Percentiles rank a stretch among this genome's conserved stretches.
Evolutionary conservation across 805 yeast species (phyloP).

Genomic region (Teunomyces funiuensis): DNA sequence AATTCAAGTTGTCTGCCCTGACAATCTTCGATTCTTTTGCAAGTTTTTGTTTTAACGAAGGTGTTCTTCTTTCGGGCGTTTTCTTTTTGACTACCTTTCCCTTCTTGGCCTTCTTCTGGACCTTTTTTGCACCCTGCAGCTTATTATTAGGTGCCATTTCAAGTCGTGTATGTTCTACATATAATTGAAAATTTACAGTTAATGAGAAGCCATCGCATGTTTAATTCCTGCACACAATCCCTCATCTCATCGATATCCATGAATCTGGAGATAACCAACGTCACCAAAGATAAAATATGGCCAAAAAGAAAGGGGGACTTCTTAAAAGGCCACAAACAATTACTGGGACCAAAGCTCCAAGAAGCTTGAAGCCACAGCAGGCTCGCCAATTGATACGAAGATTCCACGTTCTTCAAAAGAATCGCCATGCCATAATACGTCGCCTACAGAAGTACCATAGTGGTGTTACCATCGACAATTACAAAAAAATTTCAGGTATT

Average conservation of each 20-base stretch:
- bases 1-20: slow-evolving; percentile 52
- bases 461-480: slow-evolving; percentile 7
- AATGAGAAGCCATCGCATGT: background rate
- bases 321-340: slow-evolving; percentile 33
- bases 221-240: background rate
- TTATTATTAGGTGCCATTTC: background rate
- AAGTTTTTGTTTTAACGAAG: slow-evolving; percentile 30
- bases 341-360: slow-evolving; percentile 36
- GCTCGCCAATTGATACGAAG: slow-evolving; percentile 77
- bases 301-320: slow-evolving; percentile 20
- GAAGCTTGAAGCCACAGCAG: slow-evolving; percentile 59
- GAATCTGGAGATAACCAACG: background rate
- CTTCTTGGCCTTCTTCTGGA: slow-evolving; percentile 1
- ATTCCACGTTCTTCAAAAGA: slow-evolving; percentile 69
- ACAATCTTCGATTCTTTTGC: slow-evolving; percentile 41
- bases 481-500: slow-evolving; percentile 8
- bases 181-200: slow-evolving; percentile 1
- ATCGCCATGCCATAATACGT: slow-evolving; percentile 43
- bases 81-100: slow-evolving; percentile 9
- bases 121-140: background rate
- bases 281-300: background rate
- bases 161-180: background rate
- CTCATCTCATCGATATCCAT: slow-evolving; percentile 5
- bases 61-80: slow-evolving; percentile 14
- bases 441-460: slow-evolving; percentile 18